A percentile compares a stretch with the other conserved stretches of the same genome.
Conservation (phyloP, 768 basidiomycete species). For the Brasilioporus rufonigricans region DNA sequence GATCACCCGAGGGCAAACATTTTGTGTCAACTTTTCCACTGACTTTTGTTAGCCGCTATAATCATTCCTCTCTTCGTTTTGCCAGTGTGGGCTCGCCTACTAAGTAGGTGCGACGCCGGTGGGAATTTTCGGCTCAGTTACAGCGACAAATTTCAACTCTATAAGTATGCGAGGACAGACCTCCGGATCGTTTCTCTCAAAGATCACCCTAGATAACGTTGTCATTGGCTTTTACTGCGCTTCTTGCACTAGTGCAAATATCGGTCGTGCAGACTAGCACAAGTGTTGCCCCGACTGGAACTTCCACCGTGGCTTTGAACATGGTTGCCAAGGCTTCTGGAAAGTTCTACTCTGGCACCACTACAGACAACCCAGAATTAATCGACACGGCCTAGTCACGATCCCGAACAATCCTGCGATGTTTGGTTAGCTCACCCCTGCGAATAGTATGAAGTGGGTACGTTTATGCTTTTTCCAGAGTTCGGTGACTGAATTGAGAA, state of each 20-base stretch:
- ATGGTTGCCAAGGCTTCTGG: conserved; percentile 37
- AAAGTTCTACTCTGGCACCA: conserved; percentile 48
- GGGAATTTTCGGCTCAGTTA: not conserved
- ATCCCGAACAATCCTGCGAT: conserved; percentile 8
- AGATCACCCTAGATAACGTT: not conserved
- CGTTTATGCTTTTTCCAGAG: not conserved
- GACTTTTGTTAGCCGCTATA: too few species aligned
- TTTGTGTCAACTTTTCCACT: too few species aligned
- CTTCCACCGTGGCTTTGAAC: conserved; percentile 26
- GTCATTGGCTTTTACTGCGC: not conserved
- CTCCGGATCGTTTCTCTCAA: not conserved
- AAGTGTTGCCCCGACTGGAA: not conserved
- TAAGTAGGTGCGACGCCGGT: too few species aligned
- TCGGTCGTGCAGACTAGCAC: not conserved
- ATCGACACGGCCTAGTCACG: conserved; percentile 28
- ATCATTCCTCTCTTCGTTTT: too few species aligned
- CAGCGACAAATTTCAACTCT: not conserved
- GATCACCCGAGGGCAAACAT: too few species aligned
- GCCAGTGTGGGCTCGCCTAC: too few species aligned
- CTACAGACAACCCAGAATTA: conserved; percentile 48
- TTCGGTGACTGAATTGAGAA: not conserved
- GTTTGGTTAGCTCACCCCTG: conserved; percentile 22
- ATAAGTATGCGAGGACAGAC: conserved; percentile 1
- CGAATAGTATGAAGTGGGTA: conserved; percentile 23
- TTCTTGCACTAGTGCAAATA: conserved; percentile 7